phyloP scores from a whole-genome alignment of 768 basidiomycete species.

The Mycena pura region DNA sequence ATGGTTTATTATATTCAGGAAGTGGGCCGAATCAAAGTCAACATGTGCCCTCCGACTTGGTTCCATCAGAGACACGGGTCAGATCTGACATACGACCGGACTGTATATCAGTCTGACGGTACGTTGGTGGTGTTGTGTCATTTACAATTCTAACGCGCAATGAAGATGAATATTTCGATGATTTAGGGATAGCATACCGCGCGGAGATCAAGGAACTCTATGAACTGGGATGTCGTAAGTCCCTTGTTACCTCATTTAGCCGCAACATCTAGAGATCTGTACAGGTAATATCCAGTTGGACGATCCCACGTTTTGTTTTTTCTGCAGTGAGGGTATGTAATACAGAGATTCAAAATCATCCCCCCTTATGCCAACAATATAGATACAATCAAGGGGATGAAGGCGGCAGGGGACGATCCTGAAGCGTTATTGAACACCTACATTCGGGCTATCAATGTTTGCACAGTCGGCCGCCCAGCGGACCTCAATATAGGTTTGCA shows the following conservation, averaged over 20 bases:
- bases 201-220: constrained; percentile 57
- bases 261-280: constrained; percentile 26
- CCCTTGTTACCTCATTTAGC: background rate
- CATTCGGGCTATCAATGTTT: constrained; percentile 67
- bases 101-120: constrained; percentile 69
- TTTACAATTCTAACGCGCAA: background rate
- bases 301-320: constrained; percentile 65
- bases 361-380: background rate
- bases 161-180: constrained; percentile 58
- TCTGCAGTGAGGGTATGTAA: constrained; percentile 60
- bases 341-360: constrained; percentile 34
- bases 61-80: constrained; percentile 72
- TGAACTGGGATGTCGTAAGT: constrained; percentile 55
- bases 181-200: constrained; percentile 53
- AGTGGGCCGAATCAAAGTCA: constrained; percentile 72
- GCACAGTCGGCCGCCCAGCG: constrained; percentile 56
- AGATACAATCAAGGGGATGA: constrained; percentile 58
- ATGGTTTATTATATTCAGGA: constrained; percentile 49
- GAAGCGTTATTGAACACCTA: constrained; percentile 72
- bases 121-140: constrained; percentile 14
- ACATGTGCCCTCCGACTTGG: constrained; percentile 75
- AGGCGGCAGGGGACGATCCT: constrained; percentile 63
- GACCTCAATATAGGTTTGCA: constrained; percentile 65
- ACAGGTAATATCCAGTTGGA: constrained; percentile 61
- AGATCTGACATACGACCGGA: constrained; percentile 60